Conservation (phyloP, 129 eudicot species). For the Artemisia annua region DNA sequence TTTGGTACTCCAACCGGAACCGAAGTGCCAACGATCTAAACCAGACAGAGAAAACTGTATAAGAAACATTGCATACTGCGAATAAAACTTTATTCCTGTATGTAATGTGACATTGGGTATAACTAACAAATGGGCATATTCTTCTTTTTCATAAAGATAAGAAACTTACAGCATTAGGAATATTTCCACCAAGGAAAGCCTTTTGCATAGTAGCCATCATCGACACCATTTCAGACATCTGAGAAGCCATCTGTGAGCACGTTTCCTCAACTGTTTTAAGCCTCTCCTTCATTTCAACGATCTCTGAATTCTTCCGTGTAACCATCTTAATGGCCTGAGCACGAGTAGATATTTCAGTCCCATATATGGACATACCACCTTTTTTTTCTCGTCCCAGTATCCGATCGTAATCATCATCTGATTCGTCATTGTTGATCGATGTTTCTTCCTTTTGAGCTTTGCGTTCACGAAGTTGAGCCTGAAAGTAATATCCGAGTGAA, state of each 20-base stretch:
- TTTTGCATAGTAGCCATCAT: conserved; percentile 52
- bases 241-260: conserved; percentile 57
- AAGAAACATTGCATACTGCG: neutral
- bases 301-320: conserved; percentile 42
- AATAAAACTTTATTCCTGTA: neutral
- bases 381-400: conserved; percentile 31
- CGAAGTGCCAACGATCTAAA: conserved; percentile 31
- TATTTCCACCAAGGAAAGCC: conserved; percentile 17
- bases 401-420: conserved; percentile 30
- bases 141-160: neutral
- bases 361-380: conserved; percentile 17
- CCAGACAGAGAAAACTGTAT: conserved; percentile 8
- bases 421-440: neutral
- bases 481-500: neutral
- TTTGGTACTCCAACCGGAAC: conserved; percentile 21
- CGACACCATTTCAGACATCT: conserved; percentile 55
- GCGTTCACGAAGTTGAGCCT: conserved; percentile 45
- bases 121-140: neutral
- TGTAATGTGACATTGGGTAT: neutral
- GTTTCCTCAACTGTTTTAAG: conserved; percentile 53
- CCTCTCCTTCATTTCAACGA: conserved; percentile 49
- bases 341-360: conserved; percentile 21
- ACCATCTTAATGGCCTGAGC: conserved; percentile 40
- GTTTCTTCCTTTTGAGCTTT: too few relatives aligned
- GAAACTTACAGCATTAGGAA: conserved; percentile 28